These are phyloP conservation scores for Pseudomassariella vexata DNA, from an alignment of 2,329 filamentous ascomycete species.

Conservation along the genomic window DNA sequence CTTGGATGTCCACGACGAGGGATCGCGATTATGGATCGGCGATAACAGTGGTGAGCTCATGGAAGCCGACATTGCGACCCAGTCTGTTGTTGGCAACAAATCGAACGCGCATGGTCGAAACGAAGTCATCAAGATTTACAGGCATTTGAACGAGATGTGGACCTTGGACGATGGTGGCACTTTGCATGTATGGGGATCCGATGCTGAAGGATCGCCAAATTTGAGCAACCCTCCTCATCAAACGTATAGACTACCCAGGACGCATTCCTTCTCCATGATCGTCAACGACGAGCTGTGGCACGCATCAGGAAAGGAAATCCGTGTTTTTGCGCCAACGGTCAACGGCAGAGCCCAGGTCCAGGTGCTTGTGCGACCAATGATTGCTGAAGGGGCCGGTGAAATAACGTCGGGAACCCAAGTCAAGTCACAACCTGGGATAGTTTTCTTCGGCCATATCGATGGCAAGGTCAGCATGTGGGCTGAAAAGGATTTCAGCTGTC, in stretches of 20 bases:
- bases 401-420: conserved; percentile 78
- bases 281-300: conserved; percentile 85
- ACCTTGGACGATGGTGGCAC: conserved; percentile 86
- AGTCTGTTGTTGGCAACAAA: conserved; percentile 64
- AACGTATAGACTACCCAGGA: conserved; percentile 71
- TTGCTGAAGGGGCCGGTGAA: conserved; percentile 71
- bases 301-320: conserved; percentile 78
- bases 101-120: conserved; percentile 68
- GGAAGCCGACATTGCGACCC: conserved; percentile 76
- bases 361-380: conserved; percentile 64
- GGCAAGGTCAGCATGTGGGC: conserved; percentile 96
- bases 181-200: conserved; percentile 80
- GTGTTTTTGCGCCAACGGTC: conserved; percentile 71
- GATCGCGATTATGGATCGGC: conserved; percentile 79
- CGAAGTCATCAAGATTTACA: conserved; percentile 78
- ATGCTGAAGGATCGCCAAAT: conserved; percentile 65
- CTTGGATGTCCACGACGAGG: conserved; percentile 71
- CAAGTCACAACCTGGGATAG: conserved; percentile 66
- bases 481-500: conserved; percentile 65
- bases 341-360: conserved; percentile 68
- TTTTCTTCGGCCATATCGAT: conserved; percentile 88
- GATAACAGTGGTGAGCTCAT: conserved; percentile 83
- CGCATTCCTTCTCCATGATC: conserved; percentile 83
- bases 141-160: conserved; percentile 88
- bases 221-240: conserved; percentile 65